Evolutionary conservation across 345 rosid genomes (phyloP).

Genomic region (Populus deltoides): DNA sequence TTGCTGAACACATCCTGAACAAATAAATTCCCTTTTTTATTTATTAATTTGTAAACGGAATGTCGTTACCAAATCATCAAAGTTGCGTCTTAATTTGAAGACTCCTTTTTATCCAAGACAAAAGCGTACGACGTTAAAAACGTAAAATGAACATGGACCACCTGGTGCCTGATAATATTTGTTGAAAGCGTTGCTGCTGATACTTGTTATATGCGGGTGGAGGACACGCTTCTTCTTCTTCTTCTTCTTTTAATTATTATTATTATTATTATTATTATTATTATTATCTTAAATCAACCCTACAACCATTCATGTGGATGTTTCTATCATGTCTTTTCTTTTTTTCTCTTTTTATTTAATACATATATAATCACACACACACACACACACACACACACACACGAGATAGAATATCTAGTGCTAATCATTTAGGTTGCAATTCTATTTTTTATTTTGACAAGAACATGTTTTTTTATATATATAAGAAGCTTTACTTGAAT

Average conservation of each 20-base stretch:
- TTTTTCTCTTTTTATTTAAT: too few species aligned
- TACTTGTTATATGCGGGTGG: background rate
- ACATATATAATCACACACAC: background rate
- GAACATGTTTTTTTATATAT: too few species aligned
- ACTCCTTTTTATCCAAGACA: background rate
- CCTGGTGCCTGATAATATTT: background rate
- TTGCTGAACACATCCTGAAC: too few species aligned
- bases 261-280: too few species aligned
- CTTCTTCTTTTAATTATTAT: too few species aligned
- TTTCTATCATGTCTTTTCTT: background rate
- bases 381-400: background rate
- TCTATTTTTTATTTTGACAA: too few species aligned
- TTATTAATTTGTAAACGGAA: background rate
- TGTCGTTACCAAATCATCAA: background rate
- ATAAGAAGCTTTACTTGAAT: too few species aligned
- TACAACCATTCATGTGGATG: background rate
- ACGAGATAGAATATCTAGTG: background rate
- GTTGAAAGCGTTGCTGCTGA: background rate
- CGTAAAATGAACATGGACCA: too few species aligned
- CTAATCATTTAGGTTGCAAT: too few species aligned
- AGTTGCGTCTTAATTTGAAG: background rate
- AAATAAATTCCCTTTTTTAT: too few species aligned
- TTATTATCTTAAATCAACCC: background rate
- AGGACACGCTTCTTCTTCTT: slow-evolving; percentile 6
- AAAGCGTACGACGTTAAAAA: background rate